Conservation (phyloP, 2,329 filamentous ascomycete species). For the Colletotrichum sp. region DNA sequence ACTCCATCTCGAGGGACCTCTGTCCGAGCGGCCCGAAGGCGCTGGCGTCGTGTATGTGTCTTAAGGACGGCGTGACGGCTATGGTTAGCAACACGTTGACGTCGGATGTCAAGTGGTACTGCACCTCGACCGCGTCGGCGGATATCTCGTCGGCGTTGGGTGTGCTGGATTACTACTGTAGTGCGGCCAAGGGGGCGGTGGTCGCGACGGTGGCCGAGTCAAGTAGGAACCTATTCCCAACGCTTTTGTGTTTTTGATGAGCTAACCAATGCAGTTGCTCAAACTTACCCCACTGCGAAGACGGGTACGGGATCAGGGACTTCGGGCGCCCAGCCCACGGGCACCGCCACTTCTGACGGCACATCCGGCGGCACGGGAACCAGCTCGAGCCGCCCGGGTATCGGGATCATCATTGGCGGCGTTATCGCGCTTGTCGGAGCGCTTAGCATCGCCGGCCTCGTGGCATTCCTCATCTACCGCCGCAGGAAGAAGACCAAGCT, state of each 20-base stretch:
- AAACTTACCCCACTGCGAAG: constrained; percentile 27
- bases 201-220: constrained; percentile 47
- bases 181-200: constrained; percentile 48
- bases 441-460: constrained; percentile 29
- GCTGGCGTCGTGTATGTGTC: constrained; percentile 57
- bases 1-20: constrained; percentile 37
- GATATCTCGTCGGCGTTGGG: constrained; percentile 51
- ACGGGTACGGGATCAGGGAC: constrained; percentile 10
- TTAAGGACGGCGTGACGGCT: constrained; percentile 53
- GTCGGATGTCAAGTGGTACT: constrained; percentile 48
- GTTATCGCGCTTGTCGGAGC: constrained; percentile 19
- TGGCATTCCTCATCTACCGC: constrained; percentile 41
- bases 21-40: constrained; percentile 53
- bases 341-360: neutral
- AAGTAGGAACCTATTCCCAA: constrained; percentile 23
- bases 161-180: constrained; percentile 55
- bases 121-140: constrained; percentile 45
- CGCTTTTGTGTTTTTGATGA: constrained; percentile 9
- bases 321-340: neutral
- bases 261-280: constrained; percentile 24
- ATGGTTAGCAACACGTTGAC: constrained; percentile 48
- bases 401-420: constrained; percentile 37
- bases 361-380: neutral
- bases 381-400: constrained; percentile 26
- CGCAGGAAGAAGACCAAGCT: constrained; percentile 30